Conservation (phyloP, 192 early-diverging fungal species). For the Rhizoclosmatium sp. region DNA sequence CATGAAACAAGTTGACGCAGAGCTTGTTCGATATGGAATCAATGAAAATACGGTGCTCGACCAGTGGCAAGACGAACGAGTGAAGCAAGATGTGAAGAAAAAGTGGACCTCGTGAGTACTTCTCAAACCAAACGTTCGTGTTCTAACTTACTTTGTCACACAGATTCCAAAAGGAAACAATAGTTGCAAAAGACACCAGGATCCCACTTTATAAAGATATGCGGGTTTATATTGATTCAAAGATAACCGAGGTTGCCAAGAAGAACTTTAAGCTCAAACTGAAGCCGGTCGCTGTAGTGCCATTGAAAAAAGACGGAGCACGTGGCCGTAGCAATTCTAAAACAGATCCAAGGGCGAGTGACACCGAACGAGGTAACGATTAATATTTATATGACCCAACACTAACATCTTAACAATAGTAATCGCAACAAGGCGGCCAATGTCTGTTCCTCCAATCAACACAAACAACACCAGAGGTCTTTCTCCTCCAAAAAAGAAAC, state of each 20-base stretch:
- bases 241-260: constrained; percentile 16
- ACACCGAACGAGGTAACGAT: no score
- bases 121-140: not conserved
- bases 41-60: not conserved
- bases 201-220: constrained; percentile 24
- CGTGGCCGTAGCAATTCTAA: not conserved
- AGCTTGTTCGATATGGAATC: not conserved
- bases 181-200: constrained; percentile 4
- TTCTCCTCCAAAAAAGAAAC: not conserved
- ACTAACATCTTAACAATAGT: not conserved
- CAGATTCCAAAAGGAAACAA: constrained; percentile 18
- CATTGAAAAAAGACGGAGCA: constrained; percentile 3
- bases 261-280: constrained; percentile 12
- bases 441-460: not conserved
- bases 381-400: no score
- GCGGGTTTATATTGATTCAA: constrained; percentile 5
- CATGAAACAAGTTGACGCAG: not conserved
- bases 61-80: not conserved
- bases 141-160: not conserved
- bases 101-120: not conserved
- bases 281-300: not conserved
- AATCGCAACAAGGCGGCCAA: not conserved
- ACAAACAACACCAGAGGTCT: not conserved
- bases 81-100: constrained; percentile 1
- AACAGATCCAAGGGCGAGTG: not conserved